Conservation (phyloP, 2,329 filamentous ascomycete genomes). For the Aspergillus calidoustus region DNA sequence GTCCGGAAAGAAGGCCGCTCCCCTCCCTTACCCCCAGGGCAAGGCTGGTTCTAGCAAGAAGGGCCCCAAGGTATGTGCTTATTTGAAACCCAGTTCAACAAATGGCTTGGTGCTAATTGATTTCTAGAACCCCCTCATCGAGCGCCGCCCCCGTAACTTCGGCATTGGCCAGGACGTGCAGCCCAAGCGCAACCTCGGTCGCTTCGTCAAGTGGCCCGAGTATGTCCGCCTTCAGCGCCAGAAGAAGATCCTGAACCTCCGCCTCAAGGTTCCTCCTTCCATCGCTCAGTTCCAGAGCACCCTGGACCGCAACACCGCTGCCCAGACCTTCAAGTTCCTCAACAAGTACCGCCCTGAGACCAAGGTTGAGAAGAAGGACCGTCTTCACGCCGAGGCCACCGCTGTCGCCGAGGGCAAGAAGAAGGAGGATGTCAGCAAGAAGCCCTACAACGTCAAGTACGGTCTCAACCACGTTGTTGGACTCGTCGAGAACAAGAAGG, state of each 20-base stretch:
- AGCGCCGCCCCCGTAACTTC: slow-evolving; percentile 97
- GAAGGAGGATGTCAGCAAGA: slow-evolving; percentile 99
- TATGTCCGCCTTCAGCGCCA: slow-evolving; percentile 97
- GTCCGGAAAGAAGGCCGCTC: slow-evolving; percentile 93
- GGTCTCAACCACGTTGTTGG: slow-evolving; percentile 99
- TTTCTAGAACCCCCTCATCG: slow-evolving; percentile 92
- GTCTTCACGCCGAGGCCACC: slow-evolving; percentile 95
- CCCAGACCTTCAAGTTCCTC: slow-evolving; percentile 97
- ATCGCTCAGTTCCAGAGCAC: slow-evolving; percentile 98
- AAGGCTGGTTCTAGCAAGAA: slow-evolving; percentile 91
- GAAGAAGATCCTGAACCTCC: slow-evolving; percentile 95
- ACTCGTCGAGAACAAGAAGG: slow-evolving; percentile 99
- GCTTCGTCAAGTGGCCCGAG: slow-evolving; percentile 99
- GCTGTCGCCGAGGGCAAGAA: slow-evolving; percentile 99
- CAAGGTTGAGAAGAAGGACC: slow-evolving; percentile 99
- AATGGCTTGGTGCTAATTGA: slow-evolving; percentile 20
- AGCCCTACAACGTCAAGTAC: slow-evolving; percentile 99
- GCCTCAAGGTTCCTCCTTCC: slow-evolving; percentile 96
- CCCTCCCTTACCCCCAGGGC: slow-evolving; percentile 93
- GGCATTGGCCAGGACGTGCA: slow-evolving; percentile 99
- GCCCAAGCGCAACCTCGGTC: slow-evolving; percentile 90
- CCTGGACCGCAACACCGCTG: slow-evolving; percentile 94
- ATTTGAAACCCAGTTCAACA: not conserved
- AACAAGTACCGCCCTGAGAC: slow-evolving; percentile 99
- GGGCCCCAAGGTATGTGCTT: slow-evolving; percentile 82